Conservation (phyloP, 345 rosid species). For the Eutrema yunnanense region DNA sequence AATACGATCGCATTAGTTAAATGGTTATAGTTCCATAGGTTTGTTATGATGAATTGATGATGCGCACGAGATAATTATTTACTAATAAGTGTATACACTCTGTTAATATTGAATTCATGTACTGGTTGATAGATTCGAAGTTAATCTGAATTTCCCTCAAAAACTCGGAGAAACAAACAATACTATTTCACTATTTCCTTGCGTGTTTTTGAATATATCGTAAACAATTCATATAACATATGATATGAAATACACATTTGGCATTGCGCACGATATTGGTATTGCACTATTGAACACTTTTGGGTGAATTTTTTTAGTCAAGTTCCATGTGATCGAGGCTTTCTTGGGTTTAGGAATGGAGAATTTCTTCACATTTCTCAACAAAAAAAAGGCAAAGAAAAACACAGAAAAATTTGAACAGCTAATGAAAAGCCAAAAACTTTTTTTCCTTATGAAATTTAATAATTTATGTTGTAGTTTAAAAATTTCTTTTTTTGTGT, state of each 20-base stretch:
- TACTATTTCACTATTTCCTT: background rate
- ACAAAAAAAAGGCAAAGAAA: constrained; percentile 13
- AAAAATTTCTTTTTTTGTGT: constrained; percentile 9
- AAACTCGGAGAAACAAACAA: background rate
- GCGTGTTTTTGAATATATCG: background rate
- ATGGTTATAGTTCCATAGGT: background rate
- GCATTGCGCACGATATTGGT: constrained; percentile 23
- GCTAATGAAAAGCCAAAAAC: constrained; percentile 23
- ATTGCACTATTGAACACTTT: constrained; percentile 25
- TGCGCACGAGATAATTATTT: background rate
- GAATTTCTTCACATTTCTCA: constrained; percentile 29
- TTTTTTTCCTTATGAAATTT: constrained; percentile 8
- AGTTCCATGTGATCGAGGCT: constrained; percentile 37
- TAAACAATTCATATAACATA: background rate
- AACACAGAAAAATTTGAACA: constrained; percentile 13
- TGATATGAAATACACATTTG: background rate
- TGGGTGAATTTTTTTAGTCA: constrained; percentile 24
- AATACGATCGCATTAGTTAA: background rate
- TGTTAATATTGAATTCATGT: background rate
- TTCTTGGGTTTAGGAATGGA: constrained; percentile 28
- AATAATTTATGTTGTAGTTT: background rate
- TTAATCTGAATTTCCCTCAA: background rate
- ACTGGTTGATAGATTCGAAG: background rate
- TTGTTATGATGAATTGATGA: background rate
- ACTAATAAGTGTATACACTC: background rate